These are phyloP conservation scores for Trichosporon coremiiforme DNA, from an alignment of 1,284 basidiomycete genomes.

Conservation along the genomic window DNA sequence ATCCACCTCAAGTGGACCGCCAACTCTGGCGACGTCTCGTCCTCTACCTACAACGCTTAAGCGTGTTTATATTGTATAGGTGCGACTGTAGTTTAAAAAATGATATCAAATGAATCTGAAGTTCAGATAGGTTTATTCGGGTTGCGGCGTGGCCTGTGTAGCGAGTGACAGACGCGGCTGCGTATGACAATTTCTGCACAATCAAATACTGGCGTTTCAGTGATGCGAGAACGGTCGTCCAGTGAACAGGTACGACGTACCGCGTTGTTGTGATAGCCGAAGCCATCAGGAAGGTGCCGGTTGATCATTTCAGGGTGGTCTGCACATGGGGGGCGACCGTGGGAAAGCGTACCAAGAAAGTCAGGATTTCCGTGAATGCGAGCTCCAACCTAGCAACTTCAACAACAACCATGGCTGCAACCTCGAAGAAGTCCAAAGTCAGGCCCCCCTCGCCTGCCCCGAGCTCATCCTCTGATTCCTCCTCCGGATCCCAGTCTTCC, in stretches of 20 bases:
- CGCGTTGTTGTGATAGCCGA: no score
- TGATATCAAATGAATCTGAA: conserved; percentile 13
- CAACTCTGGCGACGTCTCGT: conserved; percentile 65
- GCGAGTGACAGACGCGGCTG: no score
- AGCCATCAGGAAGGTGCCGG: no score
- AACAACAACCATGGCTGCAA: not conserved
- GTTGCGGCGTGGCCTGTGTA: no score
- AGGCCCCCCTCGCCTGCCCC: not conserved
- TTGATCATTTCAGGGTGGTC: no score
- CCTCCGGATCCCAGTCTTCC: not conserved
- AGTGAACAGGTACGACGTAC: no score
- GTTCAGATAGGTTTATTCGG: no score
- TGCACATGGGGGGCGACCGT: not conserved
- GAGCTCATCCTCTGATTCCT: not conserved
- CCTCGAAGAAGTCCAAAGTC: not conserved
- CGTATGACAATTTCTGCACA: no score
- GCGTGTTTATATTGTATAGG: conserved; percentile 20
- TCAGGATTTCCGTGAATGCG: not conserved
- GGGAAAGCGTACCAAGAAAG: not conserved
- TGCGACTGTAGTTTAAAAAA: conserved; percentile 12
- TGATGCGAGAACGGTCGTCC: no score
- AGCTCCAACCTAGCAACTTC: no score
- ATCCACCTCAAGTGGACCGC: conserved; percentile 69
- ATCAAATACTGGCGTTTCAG: no score
- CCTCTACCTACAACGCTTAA: conserved; percentile 88